Evolutionary conservation across 2,329 filamentous ascomycete species (phyloP), one percentile per base, ranked within the genome.

Genomic region (Aspergillus thermomutatus): DNA sequence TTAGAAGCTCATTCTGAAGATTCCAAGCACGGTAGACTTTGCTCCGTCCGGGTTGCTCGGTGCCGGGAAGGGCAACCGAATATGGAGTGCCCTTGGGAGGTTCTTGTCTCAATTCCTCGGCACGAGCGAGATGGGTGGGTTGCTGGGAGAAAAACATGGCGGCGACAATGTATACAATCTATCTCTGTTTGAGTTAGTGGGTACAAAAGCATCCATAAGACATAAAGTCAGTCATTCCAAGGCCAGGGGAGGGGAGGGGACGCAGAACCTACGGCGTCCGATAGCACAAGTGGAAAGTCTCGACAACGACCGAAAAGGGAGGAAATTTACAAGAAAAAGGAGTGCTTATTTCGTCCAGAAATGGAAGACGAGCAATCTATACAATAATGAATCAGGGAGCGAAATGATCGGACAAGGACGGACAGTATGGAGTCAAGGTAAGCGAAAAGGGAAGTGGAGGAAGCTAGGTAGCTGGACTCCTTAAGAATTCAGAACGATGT

Each of bases 1-100:
- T 81, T 45, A 96, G 76, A 55, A 95, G 80, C 57, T 84, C 84
- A 75, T 96, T 87, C 56, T 82, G 82, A 69, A 88, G 87, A 62
- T 84, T 84, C 85, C 88, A 95, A 75, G 96, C 88, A 60, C 94
- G 86, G 77, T 97, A 97, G 61, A 95, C 77, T 49, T 85, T 78
- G 50, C 83, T 89, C 64, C 92, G 87, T 58, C 87, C 89, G 50
- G 90, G 86, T 59, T 82, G 79, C 74, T 90, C 85, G 49, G 88
- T 87, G 60, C 89, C 89, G 0, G 91, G 88, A 21, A 99, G 67
- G 11, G 91, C 79, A 14, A 96, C 80, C 48, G 88, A 89, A 71
- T 94, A 94, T 1, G 92, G 90, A 50, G 84, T 79, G 62, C 91
- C 91, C 8, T 87, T 83, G 3, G 90, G 87, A 49, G 91, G 91